Evolutionary conservation across 164 flowering plant species (phyloP).

Genomic region (Sextonia rubra): DNA sequence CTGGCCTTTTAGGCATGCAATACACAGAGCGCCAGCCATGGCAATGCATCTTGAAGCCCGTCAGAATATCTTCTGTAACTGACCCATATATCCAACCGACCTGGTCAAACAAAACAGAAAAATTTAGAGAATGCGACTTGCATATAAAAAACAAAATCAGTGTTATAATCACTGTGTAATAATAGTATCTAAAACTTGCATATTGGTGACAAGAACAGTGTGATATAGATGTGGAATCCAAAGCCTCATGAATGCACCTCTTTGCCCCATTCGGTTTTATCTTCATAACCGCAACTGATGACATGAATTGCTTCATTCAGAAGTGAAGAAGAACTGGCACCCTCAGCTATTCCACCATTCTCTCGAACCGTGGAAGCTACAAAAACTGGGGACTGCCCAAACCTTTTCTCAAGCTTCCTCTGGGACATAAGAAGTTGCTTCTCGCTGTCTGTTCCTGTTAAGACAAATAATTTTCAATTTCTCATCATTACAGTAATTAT

Average conservation of each 20-base stretch:
- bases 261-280: conserved; percentile 71
- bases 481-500: neutral
- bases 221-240: neutral
- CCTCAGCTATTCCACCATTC: conserved; percentile 46
- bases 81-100: conserved; percentile 35
- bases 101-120: conserved; percentile 4
- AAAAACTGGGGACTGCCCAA: conserved; percentile 72
- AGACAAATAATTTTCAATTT: neutral
- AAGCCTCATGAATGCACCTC: conserved; percentile 33
- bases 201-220: neutral
- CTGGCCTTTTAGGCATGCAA: conserved; percentile 25
- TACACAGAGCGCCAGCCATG: conserved; percentile 32
- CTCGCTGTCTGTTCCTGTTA: conserved; percentile 42
- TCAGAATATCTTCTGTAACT: conserved; percentile 29
- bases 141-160: neutral
- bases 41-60: conserved; percentile 31
- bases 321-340: conserved; percentile 44
- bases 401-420: conserved; percentile 49
- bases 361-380: conserved; percentile 51
- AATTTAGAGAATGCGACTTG: neutral
- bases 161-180: neutral
- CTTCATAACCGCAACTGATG: conserved; percentile 70
- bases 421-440: conserved; percentile 41
- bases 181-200: neutral
- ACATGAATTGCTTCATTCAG: conserved; percentile 71